Percentiles rank a stretch among this genome's conserved stretches.
Evolutionary conservation across 164 flowering plant genomes (phyloP).

Genomic region (Sedum album): DNA sequence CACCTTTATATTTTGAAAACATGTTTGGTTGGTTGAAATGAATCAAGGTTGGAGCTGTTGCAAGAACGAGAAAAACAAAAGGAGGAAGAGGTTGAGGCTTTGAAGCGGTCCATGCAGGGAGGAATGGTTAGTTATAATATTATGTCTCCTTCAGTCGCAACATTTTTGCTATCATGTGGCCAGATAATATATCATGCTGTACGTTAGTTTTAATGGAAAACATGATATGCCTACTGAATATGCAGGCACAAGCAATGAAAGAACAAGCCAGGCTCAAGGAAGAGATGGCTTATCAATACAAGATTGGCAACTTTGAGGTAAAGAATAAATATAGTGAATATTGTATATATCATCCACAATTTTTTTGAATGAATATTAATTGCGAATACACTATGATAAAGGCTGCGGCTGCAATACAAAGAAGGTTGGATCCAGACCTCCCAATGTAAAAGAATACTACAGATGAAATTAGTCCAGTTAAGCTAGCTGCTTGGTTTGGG

Average conservation of each 20-base stretch:
- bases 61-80: conserved; percentile 74
- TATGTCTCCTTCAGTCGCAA: not conserved
- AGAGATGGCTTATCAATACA: conserved; percentile 43
- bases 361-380: not conserved
- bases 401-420: conserved; percentile 98
- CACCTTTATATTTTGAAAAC: no score
- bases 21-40: no score
- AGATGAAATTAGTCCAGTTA: no score
- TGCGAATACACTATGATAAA: conserved; percentile 11
- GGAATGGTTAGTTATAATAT: conserved; percentile 66
- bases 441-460: conserved; percentile 32
- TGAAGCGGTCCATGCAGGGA: conserved; percentile 78
- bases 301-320: conserved; percentile 92
- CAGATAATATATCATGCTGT: not conserved
- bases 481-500: no score
- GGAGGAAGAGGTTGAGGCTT: conserved; percentile 60
- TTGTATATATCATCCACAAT: not conserved
- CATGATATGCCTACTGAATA: not conserved
- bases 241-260: conserved; percentile 20
- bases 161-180: not conserved
- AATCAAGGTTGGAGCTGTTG: conserved; percentile 62
- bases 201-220: not conserved
- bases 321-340: not conserved
- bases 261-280: conserved; percentile 12
- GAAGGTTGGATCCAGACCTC: conserved; percentile 87